Conservation (phyloP, 441 rosid species). For the Breynia disticha region DNA sequence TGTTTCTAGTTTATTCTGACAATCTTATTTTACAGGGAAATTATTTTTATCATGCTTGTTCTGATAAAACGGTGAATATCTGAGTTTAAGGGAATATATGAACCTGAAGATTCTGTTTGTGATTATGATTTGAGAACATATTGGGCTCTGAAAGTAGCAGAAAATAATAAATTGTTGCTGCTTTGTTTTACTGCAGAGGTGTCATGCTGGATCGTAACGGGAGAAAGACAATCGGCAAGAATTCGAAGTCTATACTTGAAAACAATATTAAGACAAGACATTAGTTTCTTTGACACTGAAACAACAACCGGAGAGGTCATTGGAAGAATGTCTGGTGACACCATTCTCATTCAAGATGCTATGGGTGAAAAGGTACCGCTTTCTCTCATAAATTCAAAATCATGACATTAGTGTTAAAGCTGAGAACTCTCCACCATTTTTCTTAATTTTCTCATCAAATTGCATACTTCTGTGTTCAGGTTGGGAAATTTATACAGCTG, state of each 20-base stretch:
- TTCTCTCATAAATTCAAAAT: not conserved
- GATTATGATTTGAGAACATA: no score
- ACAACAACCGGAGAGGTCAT: conserved; percentile 68
- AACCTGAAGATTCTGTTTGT: not conserved
- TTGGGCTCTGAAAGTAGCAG: not conserved
- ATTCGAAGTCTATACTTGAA: conserved; percentile 61
- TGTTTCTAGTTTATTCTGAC: no score
- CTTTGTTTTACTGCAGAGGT: conserved; percentile 42
- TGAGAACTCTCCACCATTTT: no score
- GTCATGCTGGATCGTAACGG: conserved; percentile 78
- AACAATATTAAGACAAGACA: conserved; percentile 71
- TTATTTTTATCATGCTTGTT: no score
- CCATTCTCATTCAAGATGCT: conserved; percentile 71
- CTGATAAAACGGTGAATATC: no score
- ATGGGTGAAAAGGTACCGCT: conserved; percentile 69
- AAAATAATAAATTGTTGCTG: not conserved
- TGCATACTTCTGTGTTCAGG: conserved; percentile 25
- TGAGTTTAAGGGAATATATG: not conserved
- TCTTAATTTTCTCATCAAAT: no score
- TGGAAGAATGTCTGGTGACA: conserved; percentile 86
- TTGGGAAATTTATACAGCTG: conserved; percentile 62
- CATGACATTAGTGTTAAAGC: no score
- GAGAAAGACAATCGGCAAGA: conserved; percentile 68
- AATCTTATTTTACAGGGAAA: no score
- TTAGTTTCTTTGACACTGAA: conserved; percentile 70